Percentiles rank a stretch among this genome's conserved stretches.
These are phyloP conservation scores for Podospora didyma DNA, from an alignment of 495 filamentous ascomycete species.

Conservation along the genomic window DNA sequence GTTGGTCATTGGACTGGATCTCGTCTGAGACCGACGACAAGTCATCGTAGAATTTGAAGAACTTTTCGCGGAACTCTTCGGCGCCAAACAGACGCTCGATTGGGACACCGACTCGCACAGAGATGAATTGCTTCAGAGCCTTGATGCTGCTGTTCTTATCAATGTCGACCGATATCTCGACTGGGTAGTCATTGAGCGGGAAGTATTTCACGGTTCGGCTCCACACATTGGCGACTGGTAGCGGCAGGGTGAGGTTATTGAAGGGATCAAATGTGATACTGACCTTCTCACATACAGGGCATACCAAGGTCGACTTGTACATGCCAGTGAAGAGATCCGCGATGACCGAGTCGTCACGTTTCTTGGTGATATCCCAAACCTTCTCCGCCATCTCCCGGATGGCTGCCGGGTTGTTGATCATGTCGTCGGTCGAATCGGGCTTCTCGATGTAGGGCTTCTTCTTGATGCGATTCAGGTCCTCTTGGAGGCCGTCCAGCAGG, in stretches of 20 bases:
- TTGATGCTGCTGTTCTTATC: slow-evolving; percentile 76
- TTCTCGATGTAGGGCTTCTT: slow-evolving; percentile 98
- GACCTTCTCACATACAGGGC: slow-evolving; percentile 86
- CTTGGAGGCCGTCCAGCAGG: slow-evolving; percentile 88
- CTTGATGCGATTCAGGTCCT: slow-evolving; percentile 87
- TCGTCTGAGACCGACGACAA: slow-evolving; percentile 61
- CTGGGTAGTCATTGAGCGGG: slow-evolving; percentile 58
- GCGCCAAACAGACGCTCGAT: slow-evolving; percentile 61
- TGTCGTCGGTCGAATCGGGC: slow-evolving; percentile 95
- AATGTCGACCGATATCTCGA: slow-evolving; percentile 77
- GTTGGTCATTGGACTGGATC: slow-evolving; percentile 58
- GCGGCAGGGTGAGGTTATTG: slow-evolving; percentile 85
- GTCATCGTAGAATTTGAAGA: slow-evolving; percentile 80
- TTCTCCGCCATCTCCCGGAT: slow-evolving; percentile 78
- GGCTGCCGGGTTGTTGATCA: slow-evolving; percentile 74
- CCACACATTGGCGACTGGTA: slow-evolving; percentile 81
- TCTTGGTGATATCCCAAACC: slow-evolving; percentile 88
- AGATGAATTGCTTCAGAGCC: slow-evolving; percentile 71
- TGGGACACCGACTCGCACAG: slow-evolving; percentile 57
- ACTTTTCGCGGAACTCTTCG: slow-evolving; percentile 74
- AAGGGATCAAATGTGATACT: slow-evolving; percentile 99
- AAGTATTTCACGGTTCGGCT: slow-evolving; percentile 67
- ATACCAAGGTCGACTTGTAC: slow-evolving; percentile 95
- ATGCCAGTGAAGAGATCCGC: slow-evolving; percentile 93
- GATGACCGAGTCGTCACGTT: slow-evolving; percentile 89